phyloP scores from a whole-genome alignment of 1,284 basidiomycete species.

The Ustilago curta region DNA sequence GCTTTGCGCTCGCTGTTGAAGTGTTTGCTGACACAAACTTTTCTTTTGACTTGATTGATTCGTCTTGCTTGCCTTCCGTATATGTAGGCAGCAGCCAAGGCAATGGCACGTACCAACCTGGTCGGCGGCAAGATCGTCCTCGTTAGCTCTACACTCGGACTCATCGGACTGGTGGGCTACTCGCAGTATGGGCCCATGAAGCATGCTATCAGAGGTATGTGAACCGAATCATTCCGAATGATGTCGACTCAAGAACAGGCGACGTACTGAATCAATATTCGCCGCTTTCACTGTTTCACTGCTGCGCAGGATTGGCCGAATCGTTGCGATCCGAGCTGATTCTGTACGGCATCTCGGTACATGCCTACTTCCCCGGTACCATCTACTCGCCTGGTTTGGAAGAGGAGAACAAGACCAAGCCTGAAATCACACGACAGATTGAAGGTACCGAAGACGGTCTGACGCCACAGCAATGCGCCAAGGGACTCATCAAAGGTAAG shows the following conservation, averaged over 20 bases:
- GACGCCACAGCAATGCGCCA: conserved; percentile 78
- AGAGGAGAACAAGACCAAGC: conserved; percentile 85
- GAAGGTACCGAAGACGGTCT: conserved; percentile 81
- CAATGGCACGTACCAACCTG: conserved; percentile 76
- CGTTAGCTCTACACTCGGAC: conserved; percentile 83
- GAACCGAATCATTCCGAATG: too few species aligned
- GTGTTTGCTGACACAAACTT: not conserved
- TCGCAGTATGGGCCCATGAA: conserved; percentile 88
- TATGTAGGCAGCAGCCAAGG: conserved; percentile 77
- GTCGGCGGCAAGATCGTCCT: conserved; percentile 81
- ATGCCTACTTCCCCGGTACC: conserved; percentile 87
- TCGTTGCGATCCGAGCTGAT: conserved; percentile 83
- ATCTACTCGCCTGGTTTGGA: conserved; percentile 85
- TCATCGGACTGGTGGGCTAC: conserved; percentile 86
- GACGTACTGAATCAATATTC: not conserved
- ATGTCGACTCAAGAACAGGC: not conserved
- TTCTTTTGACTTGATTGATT: not conserved
- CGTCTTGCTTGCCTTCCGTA: conserved; percentile 7
- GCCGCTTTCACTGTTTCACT: not conserved
- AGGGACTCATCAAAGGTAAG: conserved; percentile 76
- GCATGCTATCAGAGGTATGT: conserved; percentile 83
- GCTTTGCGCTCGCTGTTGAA: not conserved
- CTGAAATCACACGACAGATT: conserved; percentile 81
- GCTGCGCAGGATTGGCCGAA: conserved; percentile 81
- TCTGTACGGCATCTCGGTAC: conserved; percentile 82